Base-by-base conservation (phyloP, 1,284 basidiomycete genomes). In the Caloboletus firmus region DNA sequence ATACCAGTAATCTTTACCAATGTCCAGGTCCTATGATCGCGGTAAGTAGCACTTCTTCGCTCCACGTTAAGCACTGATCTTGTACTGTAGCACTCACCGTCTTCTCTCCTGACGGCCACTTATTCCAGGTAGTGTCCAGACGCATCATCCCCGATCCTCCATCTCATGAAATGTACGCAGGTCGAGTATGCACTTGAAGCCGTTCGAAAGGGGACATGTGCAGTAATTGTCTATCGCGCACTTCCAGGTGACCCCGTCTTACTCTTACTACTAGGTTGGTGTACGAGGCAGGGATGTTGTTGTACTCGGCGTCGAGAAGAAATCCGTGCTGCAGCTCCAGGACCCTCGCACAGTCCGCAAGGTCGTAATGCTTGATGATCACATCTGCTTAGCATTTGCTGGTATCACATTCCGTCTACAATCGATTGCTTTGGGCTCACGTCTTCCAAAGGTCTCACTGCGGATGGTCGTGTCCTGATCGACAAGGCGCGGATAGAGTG, bases 171-270 rank as follows among this genome's bases (percentile, higher is more conserved):
- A 61, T 49, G 54, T 56, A 45, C 65, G 52, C 72, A 97, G 91
- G 97, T 99, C 63, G 97, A 99, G 76, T 99, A 99, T 74, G 97
- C 97, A 7, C 78, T 91, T 22, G 97, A 99, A 74, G 97, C 97
- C 48, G 97, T 99, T 45, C 81, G 93, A 64, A 95, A 96, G 72
- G 97, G 97, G 47, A 99, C 97, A 15, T 98, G 96, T 72, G 96
- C 96, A 50, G 96, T 97, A 69, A 65, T 69, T 83, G 17, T 42
- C 8, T 45, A 8, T 20, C 18, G n/a, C 6, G 28, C 26, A 26
- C 41, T 18, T 47, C 26, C 12, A 2, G 26, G 37, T 11, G 11
- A 24, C 10, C 24, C 17, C 15, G 13, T 31, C 55, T 69, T 50
- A 58, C 13, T 36, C 56, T 40, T 51, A 20, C 30, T 44, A 43